Percentiles rank a stretch among this genome's conserved stretches.
These are phyloP conservation scores for Diaporthe citrichinensis DNA, from an alignment of 2,329 filamentous ascomycete genomes.

Conservation along the genomic window DNA sequence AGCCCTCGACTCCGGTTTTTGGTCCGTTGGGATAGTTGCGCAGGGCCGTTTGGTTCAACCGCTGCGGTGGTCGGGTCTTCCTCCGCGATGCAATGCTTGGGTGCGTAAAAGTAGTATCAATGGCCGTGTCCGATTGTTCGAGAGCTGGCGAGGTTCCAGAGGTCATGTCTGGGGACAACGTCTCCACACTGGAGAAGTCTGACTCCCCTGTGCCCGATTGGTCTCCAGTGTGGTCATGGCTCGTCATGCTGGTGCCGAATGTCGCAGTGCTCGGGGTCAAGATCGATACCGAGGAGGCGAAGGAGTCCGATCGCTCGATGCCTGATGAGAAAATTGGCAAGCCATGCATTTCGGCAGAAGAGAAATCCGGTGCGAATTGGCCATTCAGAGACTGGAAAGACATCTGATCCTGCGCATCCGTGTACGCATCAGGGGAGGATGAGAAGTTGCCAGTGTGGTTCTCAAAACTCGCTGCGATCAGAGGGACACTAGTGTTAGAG, in stretches of 20 bases:
- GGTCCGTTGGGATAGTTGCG: conserved; percentile 61
- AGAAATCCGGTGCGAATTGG: conserved; percentile 33
- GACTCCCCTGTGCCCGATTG: conserved; percentile 37
- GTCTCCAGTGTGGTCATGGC: conserved; percentile 41
- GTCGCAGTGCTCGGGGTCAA: conserved; percentile 37
- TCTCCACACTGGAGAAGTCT: conserved; percentile 41
- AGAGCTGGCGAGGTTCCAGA: conserved; percentile 47
- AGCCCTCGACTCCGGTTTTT: conserved; percentile 63
- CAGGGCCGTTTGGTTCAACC: conserved; percentile 61
- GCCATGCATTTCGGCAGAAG: conserved; percentile 29
- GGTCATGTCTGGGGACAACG: conserved; percentile 51
- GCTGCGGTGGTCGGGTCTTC: conserved; percentile 63
- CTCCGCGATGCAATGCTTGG: conserved; percentile 69
- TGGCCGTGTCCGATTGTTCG: conserved; percentile 39
- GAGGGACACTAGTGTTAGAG: conserved; percentile 18
- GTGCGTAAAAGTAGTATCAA: conserved; percentile 55
- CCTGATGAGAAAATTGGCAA: conserved; percentile 14
- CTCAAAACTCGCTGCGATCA: conserved; percentile 27
- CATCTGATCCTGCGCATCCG: conserved; percentile 22
- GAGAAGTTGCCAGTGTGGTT: conserved; percentile 28
- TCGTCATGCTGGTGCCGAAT: conserved; percentile 42
- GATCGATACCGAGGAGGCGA: conserved; percentile 35
- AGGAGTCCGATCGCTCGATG: conserved; percentile 34
- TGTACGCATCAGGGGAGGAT: conserved; percentile 36
- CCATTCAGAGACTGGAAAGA: conserved; percentile 33